Percentiles rank a stretch among this genome's conserved stretches.
Evolutionary conservation across 2,329 filamentous ascomycete genomes (phyloP).

Genomic region (Onygenales sp.): DNA sequence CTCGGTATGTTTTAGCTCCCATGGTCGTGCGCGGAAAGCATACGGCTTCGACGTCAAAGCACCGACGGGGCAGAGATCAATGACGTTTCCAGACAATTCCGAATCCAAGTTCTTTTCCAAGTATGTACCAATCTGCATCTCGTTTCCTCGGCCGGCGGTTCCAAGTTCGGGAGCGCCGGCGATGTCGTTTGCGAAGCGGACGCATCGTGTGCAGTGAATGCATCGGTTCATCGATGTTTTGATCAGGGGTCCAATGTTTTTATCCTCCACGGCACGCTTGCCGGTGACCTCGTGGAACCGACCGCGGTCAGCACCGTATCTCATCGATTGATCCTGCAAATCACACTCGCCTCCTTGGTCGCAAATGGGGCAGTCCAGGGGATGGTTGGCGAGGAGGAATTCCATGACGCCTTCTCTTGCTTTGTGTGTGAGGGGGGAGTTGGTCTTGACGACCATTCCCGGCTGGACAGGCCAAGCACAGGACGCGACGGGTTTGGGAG

Average conservation of each 20-base stretch:
- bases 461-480: slow-evolving; percentile 98
- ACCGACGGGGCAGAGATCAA: slow-evolving; percentile 95
- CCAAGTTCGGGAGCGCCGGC: slow-evolving; percentile 93
- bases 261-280: slow-evolving; percentile 97
- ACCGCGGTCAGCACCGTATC: slow-evolving; percentile 90
- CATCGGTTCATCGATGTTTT: slow-evolving; percentile 99
- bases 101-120: slow-evolving; percentile 88
- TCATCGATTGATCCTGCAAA: slow-evolving; percentile 98
- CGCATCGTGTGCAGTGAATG: slow-evolving; percentile 96
- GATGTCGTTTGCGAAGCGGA: slow-evolving; percentile 95
- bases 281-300: slow-evolving; percentile 92
- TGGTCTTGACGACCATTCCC: slow-evolving; percentile 98
- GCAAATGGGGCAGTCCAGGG: slow-evolving; percentile 92
- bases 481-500: slow-evolving; percentile 93
- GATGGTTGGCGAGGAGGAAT: slow-evolving; percentile 92
- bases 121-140: slow-evolving; percentile 97
- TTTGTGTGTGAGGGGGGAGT: slow-evolving; percentile 93
- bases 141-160: slow-evolving; percentile 88
- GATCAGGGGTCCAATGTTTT: slow-evolving; percentile 95
- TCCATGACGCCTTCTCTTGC: slow-evolving; percentile 99
- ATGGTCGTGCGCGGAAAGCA: slow-evolving; percentile 90
- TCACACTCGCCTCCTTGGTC: slow-evolving; percentile 99
- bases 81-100: slow-evolving; percentile 93
- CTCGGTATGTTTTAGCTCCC: slow-evolving; percentile 95
- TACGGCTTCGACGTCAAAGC: slow-evolving; percentile 96